Conservation (phyloP, 139 green algal genomes). For the Tetraselmis chui region DNA sequence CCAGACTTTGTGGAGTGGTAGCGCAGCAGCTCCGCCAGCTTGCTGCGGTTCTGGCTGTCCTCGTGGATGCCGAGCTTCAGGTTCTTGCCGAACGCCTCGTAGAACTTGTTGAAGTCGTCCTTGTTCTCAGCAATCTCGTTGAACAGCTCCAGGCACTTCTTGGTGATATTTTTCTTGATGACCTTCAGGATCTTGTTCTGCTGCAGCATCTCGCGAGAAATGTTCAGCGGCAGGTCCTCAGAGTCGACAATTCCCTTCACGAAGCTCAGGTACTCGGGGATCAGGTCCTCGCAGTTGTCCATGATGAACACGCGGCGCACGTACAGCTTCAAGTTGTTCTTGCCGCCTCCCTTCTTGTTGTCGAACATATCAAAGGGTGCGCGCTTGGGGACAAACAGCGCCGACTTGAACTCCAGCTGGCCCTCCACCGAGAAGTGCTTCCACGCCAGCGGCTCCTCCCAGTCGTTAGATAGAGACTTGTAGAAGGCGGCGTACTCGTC, state of each 20-base stretch:
- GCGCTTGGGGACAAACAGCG: conserved; percentile 96
- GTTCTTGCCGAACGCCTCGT: conserved; percentile 83
- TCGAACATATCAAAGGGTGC: conserved; percentile 97
- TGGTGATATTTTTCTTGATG: conserved; percentile 90
- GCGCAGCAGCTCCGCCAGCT: conserved; percentile 77
- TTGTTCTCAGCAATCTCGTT: conserved; percentile 76
- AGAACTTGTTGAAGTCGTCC: conserved; percentile 72
- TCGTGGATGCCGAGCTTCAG: conserved; percentile 90
- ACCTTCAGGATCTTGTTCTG: conserved; percentile 78
- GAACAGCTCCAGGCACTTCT: conserved; percentile 87
- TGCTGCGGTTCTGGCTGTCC: conserved; percentile 67
- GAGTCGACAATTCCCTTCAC: conserved; percentile 91
- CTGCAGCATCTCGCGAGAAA: conserved; percentile 94
- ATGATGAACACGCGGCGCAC: conserved; percentile 98
- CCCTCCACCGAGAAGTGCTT: conserved; percentile 93
- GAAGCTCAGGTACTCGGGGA: conserved; percentile 60
- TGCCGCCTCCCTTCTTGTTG: conserved; percentile 27
- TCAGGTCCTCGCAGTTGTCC: conserved; percentile 94
- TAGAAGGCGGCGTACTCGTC: conserved; percentile 96
- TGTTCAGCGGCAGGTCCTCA: conserved; percentile 95
- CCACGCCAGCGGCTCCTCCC: conserved; percentile 64
- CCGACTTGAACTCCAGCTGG: conserved; percentile 90
- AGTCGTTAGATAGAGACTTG: conserved; percentile 80
- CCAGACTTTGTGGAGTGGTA: conserved; percentile 69
- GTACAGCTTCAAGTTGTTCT: conserved; percentile 83